A percentile compares a stretch with the other conserved stretches of the same genome.
Evolutionary conservation across 1,284 basidiomycete species (phyloP).

Genomic region (Irpex lacteus): DNA sequence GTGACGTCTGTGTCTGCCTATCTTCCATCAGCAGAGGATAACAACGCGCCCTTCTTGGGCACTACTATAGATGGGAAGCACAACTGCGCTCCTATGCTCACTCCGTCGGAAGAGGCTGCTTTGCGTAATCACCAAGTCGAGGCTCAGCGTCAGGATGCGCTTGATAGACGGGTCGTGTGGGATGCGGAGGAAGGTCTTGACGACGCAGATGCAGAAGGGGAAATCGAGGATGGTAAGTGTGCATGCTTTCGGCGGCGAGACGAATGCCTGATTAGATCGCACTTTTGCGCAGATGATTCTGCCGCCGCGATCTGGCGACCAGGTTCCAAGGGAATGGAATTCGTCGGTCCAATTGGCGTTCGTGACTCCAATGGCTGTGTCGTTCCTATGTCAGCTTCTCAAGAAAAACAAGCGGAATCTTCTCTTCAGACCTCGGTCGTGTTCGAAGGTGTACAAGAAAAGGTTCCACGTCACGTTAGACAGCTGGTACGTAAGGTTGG

Average conservation of each 20-base stretch:
- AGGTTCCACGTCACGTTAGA: conserved; percentile 51
- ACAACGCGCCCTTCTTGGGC: conserved; percentile 56
- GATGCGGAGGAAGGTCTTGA: conserved; percentile 34
- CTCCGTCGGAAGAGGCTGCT: conserved; percentile 53
- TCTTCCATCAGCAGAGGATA: conserved; percentile 64
- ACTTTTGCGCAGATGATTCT: conserved; percentile 1
- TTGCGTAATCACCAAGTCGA: conserved; percentile 52
- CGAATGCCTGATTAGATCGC: background rate
- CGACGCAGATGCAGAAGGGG: conserved; percentile 29
- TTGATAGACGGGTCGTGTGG: conserved; percentile 44
- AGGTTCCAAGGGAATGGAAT: conserved; percentile 17
- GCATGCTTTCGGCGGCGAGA: background rate
- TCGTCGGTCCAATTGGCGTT: conserved; percentile 29
- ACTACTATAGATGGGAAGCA: conserved; percentile 32
- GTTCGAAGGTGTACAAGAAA: conserved; percentile 42
- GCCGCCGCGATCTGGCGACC: conserved; percentile 13
- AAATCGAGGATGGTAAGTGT: conserved; percentile 21
- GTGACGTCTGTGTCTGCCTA: conserved; percentile 70
- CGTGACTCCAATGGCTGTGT: conserved; percentile 31
- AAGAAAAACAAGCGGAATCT: conserved; percentile 15
- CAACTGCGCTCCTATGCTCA: conserved; percentile 36
- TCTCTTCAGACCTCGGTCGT: conserved; percentile 1
- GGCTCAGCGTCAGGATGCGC: conserved; percentile 47
- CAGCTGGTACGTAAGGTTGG: conserved; percentile 47
- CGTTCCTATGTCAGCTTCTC: conserved; percentile 20